phyloP scores from a whole-genome alignment of 768 basidiomycete species.

The Tricholoma bakamatsutake region DNA sequence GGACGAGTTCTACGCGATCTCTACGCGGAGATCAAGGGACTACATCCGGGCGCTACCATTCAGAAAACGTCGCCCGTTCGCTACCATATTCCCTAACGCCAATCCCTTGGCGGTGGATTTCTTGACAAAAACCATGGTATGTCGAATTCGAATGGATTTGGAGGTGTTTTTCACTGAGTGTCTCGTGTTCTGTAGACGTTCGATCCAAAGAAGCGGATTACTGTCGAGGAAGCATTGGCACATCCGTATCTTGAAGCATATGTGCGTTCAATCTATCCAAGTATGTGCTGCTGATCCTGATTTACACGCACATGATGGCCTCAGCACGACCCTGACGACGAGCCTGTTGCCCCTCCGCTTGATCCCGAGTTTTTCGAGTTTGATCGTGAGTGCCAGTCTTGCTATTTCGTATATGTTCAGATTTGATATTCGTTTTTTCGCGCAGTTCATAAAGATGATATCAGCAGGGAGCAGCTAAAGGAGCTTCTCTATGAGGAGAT shows the following conservation, averaged over 20 bases:
- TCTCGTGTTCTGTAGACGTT: conserved; percentile 60
- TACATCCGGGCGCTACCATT: conserved; percentile 95
- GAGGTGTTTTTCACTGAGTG: neutral
- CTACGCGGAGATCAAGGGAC: conserved; percentile 84
- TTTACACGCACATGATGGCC: neutral
- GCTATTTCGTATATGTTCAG: neutral
- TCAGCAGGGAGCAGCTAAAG: conserved; percentile 93
- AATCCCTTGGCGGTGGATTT: conserved; percentile 64
- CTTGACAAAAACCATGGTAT: conserved; percentile 77
- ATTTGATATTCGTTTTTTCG: neutral
- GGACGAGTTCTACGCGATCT: conserved; percentile 98
- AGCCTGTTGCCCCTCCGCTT: conserved; percentile 93
- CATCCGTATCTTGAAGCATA: conserved; percentile 95
- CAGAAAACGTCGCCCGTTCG: conserved; percentile 80
- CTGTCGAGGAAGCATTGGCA: conserved; percentile 90
- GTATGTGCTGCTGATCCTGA: neutral
- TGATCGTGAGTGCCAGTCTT: conserved; percentile 55
- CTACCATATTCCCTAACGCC: conserved; percentile 85
- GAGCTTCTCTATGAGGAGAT: conserved; percentile 93
- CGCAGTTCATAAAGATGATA: conserved; percentile 90
- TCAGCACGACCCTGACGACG: conserved; percentile 93
- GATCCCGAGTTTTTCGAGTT: conserved; percentile 97
- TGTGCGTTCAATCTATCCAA: conserved; percentile 36
- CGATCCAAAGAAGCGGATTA: conserved; percentile 95
- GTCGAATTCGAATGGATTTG: conserved; percentile 12